A percentile compares a stretch with the other conserved stretches of the same genome.
Conservation (phyloP, 106 monocot genomes). For the Dendrobium catenatum region DNA sequence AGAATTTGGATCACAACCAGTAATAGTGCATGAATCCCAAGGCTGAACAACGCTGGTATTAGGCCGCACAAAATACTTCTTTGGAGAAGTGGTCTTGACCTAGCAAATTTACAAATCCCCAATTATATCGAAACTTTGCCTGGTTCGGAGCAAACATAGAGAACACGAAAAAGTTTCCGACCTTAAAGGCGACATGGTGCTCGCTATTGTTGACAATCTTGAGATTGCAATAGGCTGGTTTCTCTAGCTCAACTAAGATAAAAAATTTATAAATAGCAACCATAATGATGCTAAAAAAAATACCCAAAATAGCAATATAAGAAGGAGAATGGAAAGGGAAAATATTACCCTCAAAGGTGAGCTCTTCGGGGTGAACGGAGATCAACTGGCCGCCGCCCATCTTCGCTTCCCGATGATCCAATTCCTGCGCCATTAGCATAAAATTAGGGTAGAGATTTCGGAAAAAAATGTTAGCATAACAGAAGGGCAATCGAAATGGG, state of each 20-base stretch:
- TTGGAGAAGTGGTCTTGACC: slow-evolving; percentile 96
- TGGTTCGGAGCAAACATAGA: neutral
- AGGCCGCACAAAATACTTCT: slow-evolving; percentile 89
- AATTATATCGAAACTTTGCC: neutral
- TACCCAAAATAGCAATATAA: neutral
- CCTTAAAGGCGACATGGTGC: slow-evolving; percentile 97
- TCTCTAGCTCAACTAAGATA: slow-evolving; percentile 75
- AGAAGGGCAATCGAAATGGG: neutral
- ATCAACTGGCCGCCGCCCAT: slow-evolving; percentile 50
- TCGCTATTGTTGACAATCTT: slow-evolving; percentile 90
- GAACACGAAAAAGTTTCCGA: slow-evolving; percentile 1
- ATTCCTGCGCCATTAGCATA: slow-evolving; percentile 6
- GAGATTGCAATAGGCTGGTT: slow-evolving; percentile 63
- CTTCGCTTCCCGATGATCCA: slow-evolving; percentile 7
- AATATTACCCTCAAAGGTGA: slow-evolving; percentile 47
- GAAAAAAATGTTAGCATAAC: no score
- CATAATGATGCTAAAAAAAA: neutral
- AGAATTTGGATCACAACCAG: slow-evolving; percentile 26
- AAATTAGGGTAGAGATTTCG: neutral
- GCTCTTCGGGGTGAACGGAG: slow-evolving; percentile 62
- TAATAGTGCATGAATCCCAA: slow-evolving; percentile 84
- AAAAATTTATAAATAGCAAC: slow-evolving; percentile 4
- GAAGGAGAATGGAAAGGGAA: neutral
- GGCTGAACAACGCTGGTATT: slow-evolving; percentile 76
- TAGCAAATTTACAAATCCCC: slow-evolving; percentile 14